Percentiles rank a stretch among this genome's conserved stretches.
phyloP scores from a whole-genome alignment of 176 grass and related monocot species.

The Zoysia pacifica region DNA sequence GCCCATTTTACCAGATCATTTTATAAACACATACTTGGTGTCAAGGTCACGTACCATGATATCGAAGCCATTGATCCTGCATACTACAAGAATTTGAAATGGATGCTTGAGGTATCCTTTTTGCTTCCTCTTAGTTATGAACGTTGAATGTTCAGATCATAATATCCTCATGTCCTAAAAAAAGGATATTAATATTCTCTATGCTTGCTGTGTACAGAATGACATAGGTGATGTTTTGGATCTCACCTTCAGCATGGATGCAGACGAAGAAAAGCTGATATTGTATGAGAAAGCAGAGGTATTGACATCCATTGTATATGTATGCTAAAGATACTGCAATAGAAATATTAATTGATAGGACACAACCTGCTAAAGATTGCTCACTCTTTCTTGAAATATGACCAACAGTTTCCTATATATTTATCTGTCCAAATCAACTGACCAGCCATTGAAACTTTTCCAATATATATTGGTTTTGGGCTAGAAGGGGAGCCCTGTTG shows the following conservation, averaged over 20 bases:
- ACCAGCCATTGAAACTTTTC: not conserved
- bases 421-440: not conserved
- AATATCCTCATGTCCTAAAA: too few relatives aligned
- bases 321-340: not conserved
- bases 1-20: constrained; percentile 98
- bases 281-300: constrained; percentile 91
- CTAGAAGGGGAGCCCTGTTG: too few relatives aligned
- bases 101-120: constrained; percentile 93
- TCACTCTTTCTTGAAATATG: not conserved
- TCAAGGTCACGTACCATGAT: constrained; percentile 99
- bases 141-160: constrained; percentile 17
- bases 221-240: constrained; percentile 96
- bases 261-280: constrained; percentile 97
- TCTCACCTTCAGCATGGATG: constrained; percentile 95
- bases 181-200: constrained; percentile 10
- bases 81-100: constrained; percentile 97
- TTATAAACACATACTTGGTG: constrained; percentile 98
- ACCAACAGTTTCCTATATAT: not conserved
- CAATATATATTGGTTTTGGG: too few relatives aligned
- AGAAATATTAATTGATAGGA: not conserved
- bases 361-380: not conserved
- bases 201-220: constrained; percentile 62
- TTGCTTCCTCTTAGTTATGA: not conserved
- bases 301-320: not conserved
- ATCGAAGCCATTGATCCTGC: constrained; percentile 99